These are phyloP conservation scores for Penicillium capsulatum DNA, from an alignment of 2,329 filamentous ascomycete genomes.

Conservation along the genomic window DNA sequence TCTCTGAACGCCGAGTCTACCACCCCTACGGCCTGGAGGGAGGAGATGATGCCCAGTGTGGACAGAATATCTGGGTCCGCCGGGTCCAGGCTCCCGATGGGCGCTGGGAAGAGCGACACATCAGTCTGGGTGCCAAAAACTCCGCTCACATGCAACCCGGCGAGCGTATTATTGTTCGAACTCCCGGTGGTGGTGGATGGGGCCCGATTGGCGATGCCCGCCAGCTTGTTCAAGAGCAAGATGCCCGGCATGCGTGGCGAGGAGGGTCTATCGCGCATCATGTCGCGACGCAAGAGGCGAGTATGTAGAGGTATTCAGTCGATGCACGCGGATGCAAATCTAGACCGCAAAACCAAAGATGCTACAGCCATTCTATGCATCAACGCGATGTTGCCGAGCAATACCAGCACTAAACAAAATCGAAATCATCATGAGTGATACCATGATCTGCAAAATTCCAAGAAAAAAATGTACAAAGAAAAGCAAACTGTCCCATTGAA, in stretches of 20 bases:
- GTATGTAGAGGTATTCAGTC: slow-evolving; percentile 23
- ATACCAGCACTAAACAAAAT: no score
- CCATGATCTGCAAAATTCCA: no score
- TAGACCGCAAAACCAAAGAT: background rate
- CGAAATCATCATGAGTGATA: no score
- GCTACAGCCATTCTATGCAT: no score
- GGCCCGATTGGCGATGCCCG: slow-evolving; percentile 50
- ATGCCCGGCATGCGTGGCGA: slow-evolving; percentile 59
- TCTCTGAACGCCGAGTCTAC: slow-evolving; percentile 68
- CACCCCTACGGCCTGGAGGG: slow-evolving; percentile 75
- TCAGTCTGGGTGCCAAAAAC: slow-evolving; percentile 32
- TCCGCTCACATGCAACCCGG: slow-evolving; percentile 32
- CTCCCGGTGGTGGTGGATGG: slow-evolving; percentile 40
- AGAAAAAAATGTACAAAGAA: no score
- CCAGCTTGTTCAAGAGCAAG: slow-evolving; percentile 46
- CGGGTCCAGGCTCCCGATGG: slow-evolving; percentile 10
- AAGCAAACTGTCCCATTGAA: no score
- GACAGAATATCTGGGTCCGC: slow-evolving; percentile 75
- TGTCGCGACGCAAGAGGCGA: slow-evolving; percentile 49
- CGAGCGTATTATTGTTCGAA: slow-evolving; percentile 38
- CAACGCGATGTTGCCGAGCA: no score
- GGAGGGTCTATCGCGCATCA: slow-evolving; percentile 54
- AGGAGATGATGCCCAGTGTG: slow-evolving; percentile 70
- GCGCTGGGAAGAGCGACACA: slow-evolving; percentile 18
- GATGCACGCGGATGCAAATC: background rate